A percentile compares a stretch with the other conserved stretches of the same genome.
Conservation (phyloP, 1,284 basidiomycete genomes). For the Puccinia polysora region DNA sequence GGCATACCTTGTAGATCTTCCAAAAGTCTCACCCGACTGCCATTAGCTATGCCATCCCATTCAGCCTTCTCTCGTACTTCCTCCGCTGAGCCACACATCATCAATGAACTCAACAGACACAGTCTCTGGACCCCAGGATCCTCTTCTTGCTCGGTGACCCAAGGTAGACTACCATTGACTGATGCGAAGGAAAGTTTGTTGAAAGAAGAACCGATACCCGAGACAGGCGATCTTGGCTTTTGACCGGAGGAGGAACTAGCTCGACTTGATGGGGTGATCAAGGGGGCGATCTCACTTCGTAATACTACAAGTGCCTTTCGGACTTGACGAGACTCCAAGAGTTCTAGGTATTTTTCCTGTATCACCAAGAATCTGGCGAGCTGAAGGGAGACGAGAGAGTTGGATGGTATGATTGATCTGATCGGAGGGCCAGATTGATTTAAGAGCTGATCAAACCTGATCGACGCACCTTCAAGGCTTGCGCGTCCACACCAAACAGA, state of each 20-base stretch:
- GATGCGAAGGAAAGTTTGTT: constrained; percentile 8
- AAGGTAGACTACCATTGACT: not conserved
- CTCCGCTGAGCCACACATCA: constrained; percentile 56
- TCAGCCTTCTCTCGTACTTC: constrained; percentile 74
- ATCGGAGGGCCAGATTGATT: constrained; percentile 2
- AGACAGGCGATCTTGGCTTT: constrained; percentile 62
- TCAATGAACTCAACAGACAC: constrained; percentile 45
- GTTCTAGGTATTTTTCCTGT: constrained; percentile 92
- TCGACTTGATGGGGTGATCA: constrained; percentile 37
- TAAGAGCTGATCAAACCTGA: constrained; percentile 5
- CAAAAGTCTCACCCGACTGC: constrained; percentile 71
- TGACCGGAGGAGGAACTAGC: constrained; percentile 59
- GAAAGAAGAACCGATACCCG: not conserved
- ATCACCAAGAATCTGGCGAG: constrained; percentile 79
- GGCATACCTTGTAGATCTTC: constrained; percentile 76
- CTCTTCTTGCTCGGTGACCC: constrained; percentile 16
- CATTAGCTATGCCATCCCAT: constrained; percentile 83
- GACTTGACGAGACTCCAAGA: constrained; percentile 76
- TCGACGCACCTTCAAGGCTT: constrained; percentile 47
- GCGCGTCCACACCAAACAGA: constrained; percentile 63
- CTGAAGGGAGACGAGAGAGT: constrained; percentile 54
- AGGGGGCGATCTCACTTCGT: constrained; percentile 75
- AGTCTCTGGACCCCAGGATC: constrained; percentile 37
- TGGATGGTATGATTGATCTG: no score
- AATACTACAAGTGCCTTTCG: constrained; percentile 79